Conservation (phyloP, 106 monocot genomes). For the Iris macrosiphon region DNA sequence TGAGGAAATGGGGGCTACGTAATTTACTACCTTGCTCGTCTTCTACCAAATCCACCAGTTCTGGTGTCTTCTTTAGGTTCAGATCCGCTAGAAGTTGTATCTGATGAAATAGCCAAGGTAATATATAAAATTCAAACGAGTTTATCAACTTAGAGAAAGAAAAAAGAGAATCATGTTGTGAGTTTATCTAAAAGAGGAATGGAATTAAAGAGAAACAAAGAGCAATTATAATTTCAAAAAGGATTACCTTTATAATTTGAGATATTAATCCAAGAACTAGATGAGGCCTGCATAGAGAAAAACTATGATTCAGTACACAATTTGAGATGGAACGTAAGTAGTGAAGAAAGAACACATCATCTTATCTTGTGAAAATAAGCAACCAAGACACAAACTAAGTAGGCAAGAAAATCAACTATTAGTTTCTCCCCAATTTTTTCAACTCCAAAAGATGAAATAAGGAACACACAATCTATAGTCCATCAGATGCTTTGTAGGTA, state of each 20-base stretch:
- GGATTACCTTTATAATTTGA: conserved; percentile 99
- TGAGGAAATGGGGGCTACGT: neutral
- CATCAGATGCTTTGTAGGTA: too few species aligned
- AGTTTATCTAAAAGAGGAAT: too few species aligned
- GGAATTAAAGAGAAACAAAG: too few species aligned
- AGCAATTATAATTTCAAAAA: too few species aligned
- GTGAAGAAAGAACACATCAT: neutral
- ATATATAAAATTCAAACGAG: neutral
- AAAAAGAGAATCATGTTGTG: too few species aligned
- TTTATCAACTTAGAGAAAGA: too few species aligned
- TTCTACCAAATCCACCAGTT: conserved; percentile 63
- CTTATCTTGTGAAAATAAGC: too few species aligned
- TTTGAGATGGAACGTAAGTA: neutral
- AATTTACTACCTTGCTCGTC: conserved; percentile 39
- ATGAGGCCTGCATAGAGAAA: conserved; percentile 73
- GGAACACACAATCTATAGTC: too few species aligned
- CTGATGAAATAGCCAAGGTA: conserved; percentile 15
- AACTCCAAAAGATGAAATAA: too few species aligned
- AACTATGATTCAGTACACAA: neutral
- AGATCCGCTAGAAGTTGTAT: conserved; percentile 80
- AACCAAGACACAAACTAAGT: too few species aligned
- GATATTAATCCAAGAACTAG: conserved; percentile 93
- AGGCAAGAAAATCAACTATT: too few species aligned
- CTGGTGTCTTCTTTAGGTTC: conserved; percentile 71
- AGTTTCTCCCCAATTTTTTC: too few species aligned